Evolutionary conservation across 2,329 filamentous ascomycete genomes (phyloP).

Genomic region (Penicillium janthinellum): DNA sequence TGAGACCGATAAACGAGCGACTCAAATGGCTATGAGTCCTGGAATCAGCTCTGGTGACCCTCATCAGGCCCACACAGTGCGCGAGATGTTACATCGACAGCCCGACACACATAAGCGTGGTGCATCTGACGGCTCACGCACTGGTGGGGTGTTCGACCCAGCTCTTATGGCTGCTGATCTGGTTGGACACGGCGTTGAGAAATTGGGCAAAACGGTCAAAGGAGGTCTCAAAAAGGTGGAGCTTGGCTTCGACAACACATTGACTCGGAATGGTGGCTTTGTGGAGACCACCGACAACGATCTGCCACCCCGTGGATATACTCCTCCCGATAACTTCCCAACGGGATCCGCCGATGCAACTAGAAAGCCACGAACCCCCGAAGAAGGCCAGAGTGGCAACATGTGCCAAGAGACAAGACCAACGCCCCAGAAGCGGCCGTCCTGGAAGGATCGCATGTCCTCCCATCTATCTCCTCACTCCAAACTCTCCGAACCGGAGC

Average conservation of each 20-base stretch:
- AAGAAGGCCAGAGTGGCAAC: slow-evolving; percentile 5
- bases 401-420: slow-evolving; percentile 7
- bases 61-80: slow-evolving; percentile 57
- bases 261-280: slow-evolving; percentile 40
- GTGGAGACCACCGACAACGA: slow-evolving; percentile 20
- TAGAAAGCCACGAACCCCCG: slow-evolving; percentile 6
- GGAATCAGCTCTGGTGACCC: slow-evolving; percentile 60
- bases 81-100: slow-evolving; percentile 43
- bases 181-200: slow-evolving; percentile 52
- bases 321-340: slow-evolving; percentile 11
- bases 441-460: slow-evolving; percentile 38
- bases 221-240: slow-evolving; percentile 47
- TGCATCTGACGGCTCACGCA: slow-evolving; percentile 20
- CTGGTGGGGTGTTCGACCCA: slow-evolving; percentile 44
- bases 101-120: slow-evolving; percentile 15
- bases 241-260: slow-evolving; percentile 37
- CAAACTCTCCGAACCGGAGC: slow-evolving; percentile 28
- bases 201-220: slow-evolving; percentile 49
- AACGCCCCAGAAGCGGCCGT: slow-evolving; percentile 29
- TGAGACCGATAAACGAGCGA: slow-evolving; percentile 52
- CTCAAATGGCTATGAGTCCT: slow-evolving; percentile 48
- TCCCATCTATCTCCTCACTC: slow-evolving; percentile 24
- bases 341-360: slow-evolving; percentile 1
- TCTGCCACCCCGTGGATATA: slow-evolving; percentile 5
- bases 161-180: slow-evolving; percentile 55